A percentile compares a stretch with the other conserved stretches of the same genome.
These are phyloP conservation scores for Globisporangium alternatum DNA, from an alignment of 352 stramenopile genomes.

Conservation along the genomic window DNA sequence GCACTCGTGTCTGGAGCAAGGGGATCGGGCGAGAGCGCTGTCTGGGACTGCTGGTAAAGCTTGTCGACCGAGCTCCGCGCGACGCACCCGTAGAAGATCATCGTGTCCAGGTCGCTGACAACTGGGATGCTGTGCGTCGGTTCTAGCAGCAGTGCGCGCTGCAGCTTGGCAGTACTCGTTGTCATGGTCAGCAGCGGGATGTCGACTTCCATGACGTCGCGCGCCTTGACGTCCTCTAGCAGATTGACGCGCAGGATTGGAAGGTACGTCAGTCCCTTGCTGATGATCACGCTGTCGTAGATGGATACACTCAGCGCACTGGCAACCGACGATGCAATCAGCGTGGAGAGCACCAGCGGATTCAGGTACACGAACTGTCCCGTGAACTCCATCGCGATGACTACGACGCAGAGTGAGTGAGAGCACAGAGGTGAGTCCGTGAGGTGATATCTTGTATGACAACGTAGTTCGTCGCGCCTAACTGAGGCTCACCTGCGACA, in stretches of 20 bases:
- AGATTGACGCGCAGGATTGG: conserved; percentile 49
- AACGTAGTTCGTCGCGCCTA: not conserved
- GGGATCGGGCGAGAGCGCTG: not conserved
- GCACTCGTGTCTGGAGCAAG: not conserved
- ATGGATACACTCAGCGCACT: conserved; percentile 55
- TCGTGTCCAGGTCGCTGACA: conserved; percentile 33
- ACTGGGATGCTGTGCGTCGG: conserved; percentile 30
- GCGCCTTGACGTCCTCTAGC: conserved; percentile 36
- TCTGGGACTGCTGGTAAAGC: conserved; percentile 2
- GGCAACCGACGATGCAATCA: conserved; percentile 46
- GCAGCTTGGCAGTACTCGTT: conserved; percentile 31
- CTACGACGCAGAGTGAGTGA: conserved; percentile 8
- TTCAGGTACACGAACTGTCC: conserved; percentile 71
- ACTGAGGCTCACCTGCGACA: conserved; percentile 30
- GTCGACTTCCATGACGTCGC: conserved; percentile 52
- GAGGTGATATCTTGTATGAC: not conserved
- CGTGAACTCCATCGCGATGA: conserved; percentile 75
- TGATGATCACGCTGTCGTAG: conserved; percentile 61
- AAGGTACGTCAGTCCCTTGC: conserved; percentile 53
- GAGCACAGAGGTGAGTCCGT: not conserved
- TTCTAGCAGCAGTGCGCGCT: conserved; percentile 22
- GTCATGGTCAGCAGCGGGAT: conserved; percentile 39
- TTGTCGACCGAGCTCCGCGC: conserved; percentile 19
- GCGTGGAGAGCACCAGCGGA: conserved; percentile 47
- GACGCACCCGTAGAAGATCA: conserved; percentile 52